Conservation (phyloP, 805 yeast genomes). For the Sungouiella thailandica region DNA sequence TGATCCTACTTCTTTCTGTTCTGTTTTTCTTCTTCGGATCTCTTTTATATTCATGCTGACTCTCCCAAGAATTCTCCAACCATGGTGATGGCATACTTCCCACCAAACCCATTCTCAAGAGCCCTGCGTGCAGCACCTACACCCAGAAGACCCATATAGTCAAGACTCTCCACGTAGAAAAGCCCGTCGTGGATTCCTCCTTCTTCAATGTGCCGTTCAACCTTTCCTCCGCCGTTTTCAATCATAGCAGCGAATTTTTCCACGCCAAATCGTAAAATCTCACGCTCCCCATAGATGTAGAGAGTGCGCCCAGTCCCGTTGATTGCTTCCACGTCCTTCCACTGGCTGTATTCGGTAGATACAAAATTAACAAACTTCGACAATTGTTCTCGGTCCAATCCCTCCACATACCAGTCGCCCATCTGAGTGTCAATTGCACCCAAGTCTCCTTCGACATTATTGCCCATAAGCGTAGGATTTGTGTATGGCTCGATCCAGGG, state of each 20-base stretch:
- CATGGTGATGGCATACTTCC: slow-evolving; percentile 14
- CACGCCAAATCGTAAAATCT: slow-evolving; percentile 25
- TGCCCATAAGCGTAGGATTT: slow-evolving; percentile 19
- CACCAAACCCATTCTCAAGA: slow-evolving; percentile 21
- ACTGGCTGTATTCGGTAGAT: slow-evolving; percentile 19
- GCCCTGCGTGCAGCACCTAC: slow-evolving; percentile 19
- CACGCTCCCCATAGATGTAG: slow-evolving; percentile 29
- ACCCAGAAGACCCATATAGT: slow-evolving; percentile 20
- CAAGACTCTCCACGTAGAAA: slow-evolving; percentile 31
- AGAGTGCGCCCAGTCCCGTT: slow-evolving; percentile 17
- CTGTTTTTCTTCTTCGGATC: too few species aligned
- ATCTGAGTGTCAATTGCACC: slow-evolving; percentile 22
- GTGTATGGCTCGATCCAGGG: slow-evolving; percentile 35
- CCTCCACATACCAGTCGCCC: slow-evolving; percentile 32
- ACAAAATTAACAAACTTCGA: slow-evolving; percentile 20
- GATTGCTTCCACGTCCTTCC: slow-evolving; percentile 24
- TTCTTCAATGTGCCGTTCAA: slow-evolving; percentile 19
- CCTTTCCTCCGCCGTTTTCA: slow-evolving; percentile 11
- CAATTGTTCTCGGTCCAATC: slow-evolving; percentile 10
- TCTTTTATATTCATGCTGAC: slow-evolving; percentile 2
- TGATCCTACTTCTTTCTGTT: too few species aligned
- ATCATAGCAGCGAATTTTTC: slow-evolving; percentile 21
- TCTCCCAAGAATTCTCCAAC: slow-evolving; percentile 16
- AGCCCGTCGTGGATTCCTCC: slow-evolving; percentile 34
- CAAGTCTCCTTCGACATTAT: slow-evolving; percentile 26